Evolutionary conservation across 352 stramenopile genomes (phyloP), one percentile per base, ranked within the genome.

Genomic region (Elongisporangium undulatum): DNA sequence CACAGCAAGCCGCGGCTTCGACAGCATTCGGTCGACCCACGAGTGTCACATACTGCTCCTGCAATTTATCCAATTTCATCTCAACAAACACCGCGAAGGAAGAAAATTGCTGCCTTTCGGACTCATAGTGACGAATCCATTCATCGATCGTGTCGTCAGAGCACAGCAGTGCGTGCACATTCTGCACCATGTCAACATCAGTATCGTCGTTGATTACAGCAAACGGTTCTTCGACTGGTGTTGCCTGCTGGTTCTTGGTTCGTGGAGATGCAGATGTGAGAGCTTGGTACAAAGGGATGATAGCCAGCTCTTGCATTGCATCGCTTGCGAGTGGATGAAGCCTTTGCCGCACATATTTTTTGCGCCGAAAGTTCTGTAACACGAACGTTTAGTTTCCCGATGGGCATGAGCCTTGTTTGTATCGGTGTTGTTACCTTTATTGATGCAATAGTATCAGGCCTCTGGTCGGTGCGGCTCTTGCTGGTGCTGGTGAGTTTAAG

Each of bases 71-170:
- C 16, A 94, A 59, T 55, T 94, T 94, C 29, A 85, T 68, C 60
- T 94, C 85, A 0, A 82, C 87, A 38, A 90, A 88, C 9, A 94
- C 70, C 8, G 85, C 81, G 53, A 90, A 94, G 7, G 82, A 91
- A 26, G 82, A 67, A 45, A 94, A 94, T 38, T 76, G 72, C 12
- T 72, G 41, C 9, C 80, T 84, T 41, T 94, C 82, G 1, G 63
- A 55, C 54, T 94, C 80, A 63, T 94, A 94, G 21, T 70, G 79
- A 12, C 66, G 60, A 38, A 94, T 86, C 85, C 85, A 94, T 19
- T 77, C 62, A 22, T 77, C 62, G 2, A 92, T 62, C n/a, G 64
- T 75, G 38, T 86, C 68, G 5, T 56, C 58, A 4, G 81, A 81
- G 29, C 68, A 55, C 17, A 86, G 58, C 19, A 69, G 61, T 9